A percentile compares a stretch with the other conserved stretches of the same genome.
These are phyloP conservation scores for Aspergillus pseudotamarii DNA, from an alignment of 2,329 filamentous ascomycete genomes.

Conservation along the genomic window DNA sequence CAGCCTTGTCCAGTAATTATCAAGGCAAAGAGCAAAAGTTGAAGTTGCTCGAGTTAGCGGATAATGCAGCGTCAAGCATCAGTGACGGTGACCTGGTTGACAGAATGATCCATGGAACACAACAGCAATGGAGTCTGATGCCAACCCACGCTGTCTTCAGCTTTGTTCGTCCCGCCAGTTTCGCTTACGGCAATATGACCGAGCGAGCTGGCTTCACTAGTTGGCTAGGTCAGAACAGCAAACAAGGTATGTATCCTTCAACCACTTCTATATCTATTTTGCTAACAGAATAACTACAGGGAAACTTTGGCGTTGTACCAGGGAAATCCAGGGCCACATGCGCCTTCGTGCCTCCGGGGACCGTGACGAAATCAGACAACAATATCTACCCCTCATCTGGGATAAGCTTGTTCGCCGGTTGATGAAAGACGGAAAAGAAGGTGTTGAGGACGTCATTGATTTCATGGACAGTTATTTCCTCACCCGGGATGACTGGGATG, in stretches of 20 bases:
- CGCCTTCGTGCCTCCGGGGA: slow-evolving; percentile 87
- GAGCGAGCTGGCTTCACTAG: slow-evolving; percentile 75
- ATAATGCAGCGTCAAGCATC: slow-evolving; percentile 90
- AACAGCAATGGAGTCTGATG: slow-evolving; percentile 99
- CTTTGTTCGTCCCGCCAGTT: slow-evolving; percentile 88
- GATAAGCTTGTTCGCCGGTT: slow-evolving; percentile 74
- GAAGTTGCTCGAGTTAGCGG: slow-evolving; percentile 82
- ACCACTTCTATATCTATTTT: neutral
- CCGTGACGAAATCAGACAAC: slow-evolving; percentile 88
- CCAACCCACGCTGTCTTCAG: slow-evolving; percentile 94
- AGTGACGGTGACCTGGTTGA: slow-evolving; percentile 96
- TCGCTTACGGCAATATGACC: slow-evolving; percentile 75
- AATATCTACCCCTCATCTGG: slow-evolving; percentile 91
- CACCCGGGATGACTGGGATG: slow-evolving; percentile 92
- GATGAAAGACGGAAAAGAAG: slow-evolving; percentile 77
- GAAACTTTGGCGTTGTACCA: slow-evolving; percentile 76
- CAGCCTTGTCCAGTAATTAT: slow-evolving; percentile 65
- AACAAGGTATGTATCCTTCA: slow-evolving; percentile 60
- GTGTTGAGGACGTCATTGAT: slow-evolving; percentile 80
- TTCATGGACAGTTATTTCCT: slow-evolving; percentile 97
- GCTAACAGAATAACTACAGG: slow-evolving; percentile 33
- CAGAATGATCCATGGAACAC: slow-evolving; percentile 95
- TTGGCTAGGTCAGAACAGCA: slow-evolving; percentile 97
- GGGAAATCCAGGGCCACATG: slow-evolving; percentile 98
- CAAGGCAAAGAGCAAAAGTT: slow-evolving; percentile 70